phyloP scores from a whole-genome alignment of 108 stramenopile species.

The Pseudonitzschia multistriata region DNA sequence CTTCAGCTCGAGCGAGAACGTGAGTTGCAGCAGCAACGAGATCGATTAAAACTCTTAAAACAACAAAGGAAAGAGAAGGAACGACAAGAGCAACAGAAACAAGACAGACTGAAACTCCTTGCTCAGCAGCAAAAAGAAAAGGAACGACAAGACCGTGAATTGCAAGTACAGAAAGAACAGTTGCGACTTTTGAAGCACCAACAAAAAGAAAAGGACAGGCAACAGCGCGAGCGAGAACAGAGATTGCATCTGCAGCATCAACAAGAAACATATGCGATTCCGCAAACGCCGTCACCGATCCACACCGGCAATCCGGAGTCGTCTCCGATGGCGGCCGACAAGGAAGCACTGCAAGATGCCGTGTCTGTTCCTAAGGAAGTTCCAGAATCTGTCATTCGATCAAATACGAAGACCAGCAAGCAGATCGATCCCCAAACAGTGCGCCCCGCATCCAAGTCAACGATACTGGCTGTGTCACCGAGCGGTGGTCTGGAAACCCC shows the following conservation, averaged over 20 bases:
- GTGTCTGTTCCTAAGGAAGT: constrained; percentile 9
- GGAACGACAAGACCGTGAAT: background rate
- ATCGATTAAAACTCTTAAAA: background rate
- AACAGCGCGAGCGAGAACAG: background rate
- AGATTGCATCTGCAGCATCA: background rate
- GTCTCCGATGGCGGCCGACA: constrained; percentile 21
- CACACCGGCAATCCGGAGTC: background rate
- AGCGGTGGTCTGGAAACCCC: background rate
- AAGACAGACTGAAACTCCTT: background rate
- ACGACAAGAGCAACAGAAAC: background rate
- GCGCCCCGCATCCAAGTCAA: background rate
- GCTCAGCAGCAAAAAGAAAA: background rate
- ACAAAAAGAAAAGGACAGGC: background rate
- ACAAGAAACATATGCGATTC: background rate
- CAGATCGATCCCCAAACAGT: background rate
- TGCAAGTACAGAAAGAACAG: background rate
- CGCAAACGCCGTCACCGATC: background rate
- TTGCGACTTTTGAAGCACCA: background rate
- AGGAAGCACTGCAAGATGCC: constrained; percentile 16
- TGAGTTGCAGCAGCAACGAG: background rate
- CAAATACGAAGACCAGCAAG: background rate
- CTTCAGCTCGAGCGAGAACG: too few species aligned
- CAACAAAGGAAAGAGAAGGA: background rate
- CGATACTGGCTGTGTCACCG: background rate
- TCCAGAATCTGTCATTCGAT: background rate